Evolutionary conservation across 2,329 filamentous ascomycete genomes (phyloP).

Genomic region (Ciborinia camelliae): DNA sequence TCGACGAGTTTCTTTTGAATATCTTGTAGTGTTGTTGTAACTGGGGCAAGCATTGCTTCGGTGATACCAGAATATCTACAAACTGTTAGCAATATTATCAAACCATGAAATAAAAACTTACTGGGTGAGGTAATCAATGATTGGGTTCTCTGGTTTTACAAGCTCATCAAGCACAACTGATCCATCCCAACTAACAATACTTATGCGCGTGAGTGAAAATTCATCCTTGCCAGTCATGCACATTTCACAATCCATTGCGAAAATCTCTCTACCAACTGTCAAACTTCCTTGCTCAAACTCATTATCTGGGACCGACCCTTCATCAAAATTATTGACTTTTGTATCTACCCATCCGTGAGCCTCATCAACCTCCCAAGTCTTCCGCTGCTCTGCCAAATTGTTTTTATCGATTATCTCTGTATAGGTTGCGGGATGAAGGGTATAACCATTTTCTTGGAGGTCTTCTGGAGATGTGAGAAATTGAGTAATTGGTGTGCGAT

Average conservation of each 20-base stretch:
- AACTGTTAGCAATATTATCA: constrained; percentile 27
- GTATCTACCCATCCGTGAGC: constrained; percentile 81
- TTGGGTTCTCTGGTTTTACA: constrained; percentile 84
- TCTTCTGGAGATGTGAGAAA: constrained; percentile 72
- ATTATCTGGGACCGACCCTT: constrained; percentile 63
- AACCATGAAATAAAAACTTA: constrained; percentile 31
- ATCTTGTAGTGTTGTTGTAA: constrained; percentile 79
- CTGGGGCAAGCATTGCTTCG: constrained; percentile 71
- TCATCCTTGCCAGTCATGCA: constrained; percentile 78
- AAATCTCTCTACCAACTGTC: constrained; percentile 73
- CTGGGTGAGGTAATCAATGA: constrained; percentile 86
- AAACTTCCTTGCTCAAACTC: constrained; percentile 78
- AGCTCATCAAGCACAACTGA: constrained; percentile 80
- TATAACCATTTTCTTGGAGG: constrained; percentile 77
- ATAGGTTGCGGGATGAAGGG: constrained; percentile 76
- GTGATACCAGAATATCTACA: constrained; percentile 82
- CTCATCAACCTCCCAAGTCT: constrained; percentile 46
- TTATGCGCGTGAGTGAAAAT: constrained; percentile 84
- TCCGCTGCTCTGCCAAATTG: constrained; percentile 51
- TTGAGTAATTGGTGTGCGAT: constrained; percentile 76
- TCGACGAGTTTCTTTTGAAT: constrained; percentile 75
- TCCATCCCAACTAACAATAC: constrained; percentile 82
- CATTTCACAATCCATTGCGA: constrained; percentile 96
- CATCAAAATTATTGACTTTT: constrained; percentile 60
- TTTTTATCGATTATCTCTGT: constrained; percentile 52